phyloP scores from a whole-genome alignment of 1,284 basidiomycete genomes.

The Cutaneotrichosporon mucoides region DNA sequence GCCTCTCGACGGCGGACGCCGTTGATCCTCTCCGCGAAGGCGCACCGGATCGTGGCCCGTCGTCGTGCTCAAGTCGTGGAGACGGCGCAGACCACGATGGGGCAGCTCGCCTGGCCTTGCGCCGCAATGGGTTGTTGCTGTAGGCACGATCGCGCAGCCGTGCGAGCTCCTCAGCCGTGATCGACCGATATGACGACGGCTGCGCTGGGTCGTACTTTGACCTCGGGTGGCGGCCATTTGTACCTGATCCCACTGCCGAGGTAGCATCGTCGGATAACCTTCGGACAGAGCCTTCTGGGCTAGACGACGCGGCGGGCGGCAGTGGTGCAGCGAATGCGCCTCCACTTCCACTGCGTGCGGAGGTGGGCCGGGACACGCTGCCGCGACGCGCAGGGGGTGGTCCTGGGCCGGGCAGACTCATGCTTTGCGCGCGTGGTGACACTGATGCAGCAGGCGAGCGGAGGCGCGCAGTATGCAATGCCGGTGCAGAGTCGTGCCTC shows the following conservation, averaged over 20 bases:
- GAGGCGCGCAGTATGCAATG: constrained; percentile 14
- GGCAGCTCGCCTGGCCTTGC: constrained; percentile 10
- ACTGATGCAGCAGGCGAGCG: constrained; percentile 40
- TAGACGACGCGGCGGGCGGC: constrained; percentile 7
- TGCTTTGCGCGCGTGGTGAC: constrained; percentile 33
- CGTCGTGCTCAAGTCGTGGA: constrained; percentile 14
- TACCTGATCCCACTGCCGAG: no score
- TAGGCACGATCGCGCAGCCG: constrained; percentile 20
- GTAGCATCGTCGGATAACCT: constrained; percentile 18
- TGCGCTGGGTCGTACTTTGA: constrained; percentile 29
- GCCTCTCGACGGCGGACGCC: not conserved
- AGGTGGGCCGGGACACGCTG: constrained; percentile 19
- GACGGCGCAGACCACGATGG: constrained; percentile 41
- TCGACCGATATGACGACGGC: constrained; percentile 23
- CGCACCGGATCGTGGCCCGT: constrained; percentile 1
- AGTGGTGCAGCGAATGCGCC: not conserved
- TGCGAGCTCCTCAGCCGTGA: constrained; percentile 31
- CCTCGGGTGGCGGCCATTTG: not conserved
- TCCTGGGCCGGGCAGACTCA: constrained; percentile 14
- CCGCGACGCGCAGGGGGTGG: not conserved
- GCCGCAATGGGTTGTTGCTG: constrained; percentile 35
- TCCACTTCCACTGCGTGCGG: constrained; percentile 1
- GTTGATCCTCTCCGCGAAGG: constrained; percentile 14
- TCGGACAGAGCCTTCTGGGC: constrained; percentile 19
- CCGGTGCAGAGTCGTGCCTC: not conserved